phyloP scores from a whole-genome alignment of 306 rosid species.

The Phaseolus lunatus region DNA sequence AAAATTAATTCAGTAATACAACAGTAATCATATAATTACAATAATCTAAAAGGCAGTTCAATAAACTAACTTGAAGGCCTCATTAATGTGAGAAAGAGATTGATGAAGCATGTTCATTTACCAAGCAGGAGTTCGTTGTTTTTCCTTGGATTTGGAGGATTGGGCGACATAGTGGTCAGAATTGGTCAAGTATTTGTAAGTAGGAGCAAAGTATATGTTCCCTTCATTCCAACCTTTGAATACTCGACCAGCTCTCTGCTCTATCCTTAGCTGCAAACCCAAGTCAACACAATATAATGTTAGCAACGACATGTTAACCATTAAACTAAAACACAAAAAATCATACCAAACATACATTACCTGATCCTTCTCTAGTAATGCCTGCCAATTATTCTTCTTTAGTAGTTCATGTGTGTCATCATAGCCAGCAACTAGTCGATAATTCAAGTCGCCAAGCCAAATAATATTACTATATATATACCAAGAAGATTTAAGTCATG shows the following conservation, averaged over 20 bases:
- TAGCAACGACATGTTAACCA: neutral
- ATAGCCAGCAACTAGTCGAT: conserved; percentile 69
- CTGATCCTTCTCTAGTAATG: conserved; percentile 90
- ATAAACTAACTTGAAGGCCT: neutral
- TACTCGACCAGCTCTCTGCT: conserved; percentile 85
- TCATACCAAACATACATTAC: conserved; percentile 47
- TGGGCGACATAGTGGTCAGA: conserved; percentile 77
- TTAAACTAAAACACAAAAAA: neutral
- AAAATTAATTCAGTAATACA: neutral
- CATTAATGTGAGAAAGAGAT: neutral
- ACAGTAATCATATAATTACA: no score
- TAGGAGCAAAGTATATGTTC: conserved; percentile 79
- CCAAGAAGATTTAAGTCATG: neutral
- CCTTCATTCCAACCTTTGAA: conserved; percentile 97
- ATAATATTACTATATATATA: conserved; percentile 65
- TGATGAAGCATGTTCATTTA: neutral
- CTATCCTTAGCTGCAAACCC: conserved; percentile 68
- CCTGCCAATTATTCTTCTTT: conserved; percentile 76
- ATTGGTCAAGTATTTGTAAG: conserved; percentile 84
- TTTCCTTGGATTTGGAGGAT: conserved; percentile 70
- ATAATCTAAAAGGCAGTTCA: neutral
- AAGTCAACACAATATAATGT: neutral
- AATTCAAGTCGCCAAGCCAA: conserved; percentile 98
- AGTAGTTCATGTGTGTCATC: conserved; percentile 70
- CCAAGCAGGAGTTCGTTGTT: conserved; percentile 94